These are phyloP conservation scores for Heliosperma pusillum DNA, from an alignment of 148 eudicot species.

Conservation along the genomic window DNA sequence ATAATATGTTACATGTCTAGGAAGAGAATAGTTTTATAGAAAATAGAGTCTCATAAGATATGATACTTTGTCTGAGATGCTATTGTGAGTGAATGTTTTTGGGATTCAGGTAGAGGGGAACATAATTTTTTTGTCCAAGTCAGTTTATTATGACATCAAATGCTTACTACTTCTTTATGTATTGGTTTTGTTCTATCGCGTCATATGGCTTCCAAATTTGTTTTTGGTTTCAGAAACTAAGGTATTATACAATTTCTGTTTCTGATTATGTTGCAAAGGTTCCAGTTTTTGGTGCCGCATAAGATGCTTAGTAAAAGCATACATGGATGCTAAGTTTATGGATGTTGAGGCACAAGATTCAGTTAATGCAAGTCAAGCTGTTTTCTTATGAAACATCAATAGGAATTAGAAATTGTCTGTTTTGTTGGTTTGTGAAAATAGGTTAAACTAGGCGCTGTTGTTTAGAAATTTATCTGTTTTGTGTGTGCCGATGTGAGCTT, in stretches of 20 bases:
- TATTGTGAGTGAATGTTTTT: not conserved
- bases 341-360: not conserved
- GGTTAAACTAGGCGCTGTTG: not conserved
- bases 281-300: not conserved
- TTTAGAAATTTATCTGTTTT: not conserved
- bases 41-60: not conserved
- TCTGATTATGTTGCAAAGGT: not conserved
- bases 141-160: not conserved
- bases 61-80: too few species aligned
- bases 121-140: not conserved
- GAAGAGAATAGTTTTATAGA: not conserved
- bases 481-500: not conserved
- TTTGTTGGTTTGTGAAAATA: constrained; percentile 2
- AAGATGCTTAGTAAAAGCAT: constrained; percentile 1
- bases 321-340: not conserved
- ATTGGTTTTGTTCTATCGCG: not conserved
- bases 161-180: not conserved
- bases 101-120: not conserved
- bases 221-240: not conserved
- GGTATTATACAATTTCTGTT: not conserved
- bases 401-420: not conserved
- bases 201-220: not conserved
- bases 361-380: not conserved
- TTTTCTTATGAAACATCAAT: not conserved
- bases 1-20: not conserved